phyloP scores from a whole-genome alignment of 495 filamentous ascomycete species.

The Endocarpon pusillum region DNA sequence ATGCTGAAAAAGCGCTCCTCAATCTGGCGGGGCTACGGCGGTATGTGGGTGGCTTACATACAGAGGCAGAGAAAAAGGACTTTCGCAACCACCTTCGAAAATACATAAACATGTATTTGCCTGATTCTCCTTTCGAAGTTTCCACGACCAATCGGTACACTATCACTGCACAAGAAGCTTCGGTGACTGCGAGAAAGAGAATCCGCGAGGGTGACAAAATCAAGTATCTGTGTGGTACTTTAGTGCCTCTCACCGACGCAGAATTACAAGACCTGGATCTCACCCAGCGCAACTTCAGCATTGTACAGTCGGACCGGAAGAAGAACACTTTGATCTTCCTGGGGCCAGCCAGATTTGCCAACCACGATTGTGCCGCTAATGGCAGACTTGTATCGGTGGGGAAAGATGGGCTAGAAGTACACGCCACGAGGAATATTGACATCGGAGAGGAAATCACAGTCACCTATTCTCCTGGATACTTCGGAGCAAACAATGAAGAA shows the following conservation, averaged over 20 bases:
- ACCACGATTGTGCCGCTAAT: constrained; percentile 94
- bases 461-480: constrained; percentile 88
- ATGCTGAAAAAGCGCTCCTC: constrained; percentile 55
- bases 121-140: constrained; percentile 88
- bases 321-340: constrained; percentile 80
- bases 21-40: constrained; percentile 56
- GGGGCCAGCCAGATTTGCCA: constrained; percentile 87
- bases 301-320: constrained; percentile 82
- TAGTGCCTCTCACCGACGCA: constrained; percentile 75
- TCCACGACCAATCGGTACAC: constrained; percentile 90
- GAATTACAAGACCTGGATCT: constrained; percentile 69
- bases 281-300: constrained; percentile 81
- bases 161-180: constrained; percentile 74
- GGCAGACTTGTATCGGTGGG: constrained; percentile 67
- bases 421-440: constrained; percentile 62
- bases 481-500: constrained; percentile 86
- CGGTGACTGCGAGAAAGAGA: constrained; percentile 60
- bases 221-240: constrained; percentile 77
- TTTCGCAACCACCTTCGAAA: constrained; percentile 74
- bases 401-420: constrained; percentile 72
- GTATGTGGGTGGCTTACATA: constrained; percentile 45
- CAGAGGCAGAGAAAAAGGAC: constrained; percentile 67
- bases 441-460: constrained; percentile 92
- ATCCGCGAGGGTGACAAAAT: constrained; percentile 71
- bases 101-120: constrained; percentile 83